Conservation (phyloP, 192 early-diverging fungal species). For the Coemansia sp. region DNA sequence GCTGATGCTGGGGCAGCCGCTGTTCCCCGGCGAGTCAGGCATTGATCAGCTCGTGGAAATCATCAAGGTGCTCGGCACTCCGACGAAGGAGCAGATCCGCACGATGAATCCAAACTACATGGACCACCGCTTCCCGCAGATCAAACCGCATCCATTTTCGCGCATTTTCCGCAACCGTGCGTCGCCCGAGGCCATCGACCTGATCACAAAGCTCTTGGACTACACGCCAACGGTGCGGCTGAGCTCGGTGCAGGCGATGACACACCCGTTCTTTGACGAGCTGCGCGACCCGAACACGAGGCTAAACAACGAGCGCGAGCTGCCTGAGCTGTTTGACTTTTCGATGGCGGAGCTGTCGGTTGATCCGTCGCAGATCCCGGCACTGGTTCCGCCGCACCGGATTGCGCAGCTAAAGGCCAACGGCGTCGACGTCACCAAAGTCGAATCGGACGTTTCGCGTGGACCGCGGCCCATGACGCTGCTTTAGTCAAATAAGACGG, state of each 20-base stretch:
- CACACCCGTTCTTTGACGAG: slow-evolving; percentile 97
- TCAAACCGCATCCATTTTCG: slow-evolving; percentile 87
- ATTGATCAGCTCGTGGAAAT: slow-evolving; percentile 99
- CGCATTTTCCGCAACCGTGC: slow-evolving; percentile 82
- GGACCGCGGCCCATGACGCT: slow-evolving; percentile 47
- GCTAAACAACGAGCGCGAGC: slow-evolving; percentile 76
- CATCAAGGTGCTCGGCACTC: slow-evolving; percentile 98
- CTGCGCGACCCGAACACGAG: slow-evolving; percentile 80
- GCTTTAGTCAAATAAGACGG: slow-evolving; percentile 9
- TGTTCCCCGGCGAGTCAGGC: slow-evolving; percentile 95
- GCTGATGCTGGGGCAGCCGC: slow-evolving; percentile 86
- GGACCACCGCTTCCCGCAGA: slow-evolving; percentile 98
- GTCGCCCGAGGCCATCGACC: slow-evolving; percentile 82
- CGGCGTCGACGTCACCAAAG: slow-evolving; percentile 46
- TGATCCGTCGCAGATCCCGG: slow-evolving; percentile 72
- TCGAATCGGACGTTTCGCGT: slow-evolving; percentile 46
- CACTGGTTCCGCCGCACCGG: slow-evolving; percentile 79
- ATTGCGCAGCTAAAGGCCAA: slow-evolving; percentile 36
- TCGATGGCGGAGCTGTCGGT: slow-evolving; percentile 81
- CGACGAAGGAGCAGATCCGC: slow-evolving; percentile 92
- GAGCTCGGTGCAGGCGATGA: slow-evolving; percentile 88
- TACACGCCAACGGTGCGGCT: slow-evolving; percentile 85
- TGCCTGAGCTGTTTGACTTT: slow-evolving; percentile 94
- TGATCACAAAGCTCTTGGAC: slow-evolving; percentile 82
- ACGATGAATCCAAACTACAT: slow-evolving; percentile 98